Evolutionary conservation across 2,329 filamentous ascomycete genomes (phyloP).

Genomic region (Trichoderma afroharzianum): DNA sequence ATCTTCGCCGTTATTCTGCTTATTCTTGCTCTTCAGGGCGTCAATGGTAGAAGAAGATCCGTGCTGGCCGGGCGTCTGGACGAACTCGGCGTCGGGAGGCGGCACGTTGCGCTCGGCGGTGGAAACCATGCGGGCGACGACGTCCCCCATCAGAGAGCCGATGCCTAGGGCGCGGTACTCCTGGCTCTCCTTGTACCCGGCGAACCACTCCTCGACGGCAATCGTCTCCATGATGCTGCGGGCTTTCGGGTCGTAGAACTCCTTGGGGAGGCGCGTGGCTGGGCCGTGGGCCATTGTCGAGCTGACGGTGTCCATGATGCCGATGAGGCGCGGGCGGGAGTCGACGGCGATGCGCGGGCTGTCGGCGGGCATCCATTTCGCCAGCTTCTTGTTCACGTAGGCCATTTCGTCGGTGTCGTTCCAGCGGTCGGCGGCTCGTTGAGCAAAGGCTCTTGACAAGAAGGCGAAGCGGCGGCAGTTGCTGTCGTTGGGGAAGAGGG

Average conservation of each 20-base stretch:
- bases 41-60: background rate
- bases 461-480: slow-evolving; percentile 70
- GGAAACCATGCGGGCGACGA: slow-evolving; percentile 71
- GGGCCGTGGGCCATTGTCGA: slow-evolving; percentile 75
- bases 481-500: slow-evolving; percentile 73
- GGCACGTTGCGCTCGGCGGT: slow-evolving; percentile 50
- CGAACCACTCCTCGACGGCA: slow-evolving; percentile 87
- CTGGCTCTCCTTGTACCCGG: slow-evolving; percentile 74
- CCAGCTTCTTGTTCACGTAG: slow-evolving; percentile 72
- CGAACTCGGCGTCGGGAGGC: slow-evolving; percentile 46
- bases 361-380: slow-evolving; percentile 79
- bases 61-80: slow-evolving; percentile 31
- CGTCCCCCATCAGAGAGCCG: slow-evolving; percentile 77
- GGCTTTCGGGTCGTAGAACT: slow-evolving; percentile 80
- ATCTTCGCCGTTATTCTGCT: slow-evolving; percentile 16
- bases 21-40: background rate
- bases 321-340: slow-evolving; percentile 75
- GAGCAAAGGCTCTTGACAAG: slow-evolving; percentile 66
- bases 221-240: slow-evolving; percentile 69
- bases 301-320: slow-evolving; percentile 93
- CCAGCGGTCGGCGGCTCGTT: slow-evolving; percentile 68
- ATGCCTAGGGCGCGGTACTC: slow-evolving; percentile 92
- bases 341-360: slow-evolving; percentile 73
- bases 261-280: slow-evolving; percentile 70
- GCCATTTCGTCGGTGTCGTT: slow-evolving; percentile 76